A percentile compares a stretch with the other conserved stretches of the same genome.
Conservation (phyloP, 202 grass and related monocot genomes). For the Zoysia matrella region DNA sequence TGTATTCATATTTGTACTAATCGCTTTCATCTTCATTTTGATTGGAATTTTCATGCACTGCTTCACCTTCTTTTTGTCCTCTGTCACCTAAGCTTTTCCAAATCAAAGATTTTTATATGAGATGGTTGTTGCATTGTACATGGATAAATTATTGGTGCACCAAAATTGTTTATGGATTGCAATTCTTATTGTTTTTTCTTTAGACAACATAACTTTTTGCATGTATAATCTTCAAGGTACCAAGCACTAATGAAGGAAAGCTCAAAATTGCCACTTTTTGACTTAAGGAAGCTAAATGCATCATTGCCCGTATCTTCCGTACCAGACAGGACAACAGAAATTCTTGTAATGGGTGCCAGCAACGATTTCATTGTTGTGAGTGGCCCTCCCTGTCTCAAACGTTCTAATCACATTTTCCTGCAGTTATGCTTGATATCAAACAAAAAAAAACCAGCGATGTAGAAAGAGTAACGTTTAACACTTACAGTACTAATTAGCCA, state of each 20-base stretch:
- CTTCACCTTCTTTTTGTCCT: neutral
- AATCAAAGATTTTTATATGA: neutral
- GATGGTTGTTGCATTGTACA: neutral
- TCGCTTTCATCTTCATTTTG: neutral
- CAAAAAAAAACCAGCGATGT: neutral
- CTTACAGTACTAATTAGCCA: neutral
- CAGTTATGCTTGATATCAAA: neutral
- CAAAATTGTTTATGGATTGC: neutral
- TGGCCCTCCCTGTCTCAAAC: conserved; percentile 20
- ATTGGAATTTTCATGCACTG: neutral
- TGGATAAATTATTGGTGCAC: neutral
- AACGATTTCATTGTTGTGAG: conserved; percentile 96
- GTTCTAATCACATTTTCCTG: neutral
- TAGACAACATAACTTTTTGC: conserved; percentile 10
- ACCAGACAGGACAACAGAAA: conserved; percentile 46
- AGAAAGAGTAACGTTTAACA: neutral
- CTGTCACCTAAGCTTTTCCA: conserved; percentile 6
- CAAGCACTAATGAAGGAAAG: conserved; percentile 84
- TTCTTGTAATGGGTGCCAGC: conserved; percentile 77
- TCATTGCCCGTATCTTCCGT: conserved; percentile 75
- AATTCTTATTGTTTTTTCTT: neutral
- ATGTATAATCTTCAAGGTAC: conserved; percentile 56
- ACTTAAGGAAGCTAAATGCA: conserved; percentile 79
- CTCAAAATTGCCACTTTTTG: conserved; percentile 79
- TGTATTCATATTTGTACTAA: neutral